Percentiles rank a stretch among this genome's conserved stretches.
These are phyloP conservation scores for Camelina sativa DNA, from an alignment of 345 rosid genomes.

Conservation along the genomic window DNA sequence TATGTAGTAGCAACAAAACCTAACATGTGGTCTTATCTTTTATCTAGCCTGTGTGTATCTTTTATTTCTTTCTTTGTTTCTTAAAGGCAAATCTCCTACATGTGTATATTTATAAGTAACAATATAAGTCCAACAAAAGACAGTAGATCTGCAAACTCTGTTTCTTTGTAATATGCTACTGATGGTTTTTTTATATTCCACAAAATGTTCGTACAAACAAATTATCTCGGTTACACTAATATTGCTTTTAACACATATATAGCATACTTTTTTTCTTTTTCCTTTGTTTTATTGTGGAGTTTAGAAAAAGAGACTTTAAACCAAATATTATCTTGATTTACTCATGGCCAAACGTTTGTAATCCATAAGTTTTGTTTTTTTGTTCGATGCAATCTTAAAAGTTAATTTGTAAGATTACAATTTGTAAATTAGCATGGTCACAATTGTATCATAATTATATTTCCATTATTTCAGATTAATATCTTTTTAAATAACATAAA, in stretches of 20 bases:
- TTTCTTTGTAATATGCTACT: slow-evolving; percentile 28
- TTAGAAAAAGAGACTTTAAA: background rate
- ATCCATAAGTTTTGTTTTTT: background rate
- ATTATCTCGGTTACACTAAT: background rate
- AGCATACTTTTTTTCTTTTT: background rate
- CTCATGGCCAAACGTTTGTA: background rate
- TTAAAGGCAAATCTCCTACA: slow-evolving; percentile 24
- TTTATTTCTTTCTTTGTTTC: background rate
- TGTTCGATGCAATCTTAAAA: background rate
- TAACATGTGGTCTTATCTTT: slow-evolving; percentile 46
- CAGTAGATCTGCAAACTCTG: slow-evolving; percentile 38
- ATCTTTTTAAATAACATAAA: background rate
- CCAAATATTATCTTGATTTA: background rate
- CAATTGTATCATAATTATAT: background rate
- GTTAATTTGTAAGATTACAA: background rate
- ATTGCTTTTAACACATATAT: background rate
- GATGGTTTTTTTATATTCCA: slow-evolving; percentile 33
- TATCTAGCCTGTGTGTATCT: slow-evolving; percentile 39
- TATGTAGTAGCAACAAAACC: slow-evolving; percentile 41
- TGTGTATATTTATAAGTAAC: slow-evolving; percentile 33
- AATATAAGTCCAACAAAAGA: slow-evolving; percentile 33
- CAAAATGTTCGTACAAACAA: background rate
- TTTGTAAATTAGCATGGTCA: background rate
- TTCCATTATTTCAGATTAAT: background rate
- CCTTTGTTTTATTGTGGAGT: background rate